Conservation (phyloP, 179 eudicot genomes). For the Beta lomatogona region DNA sequence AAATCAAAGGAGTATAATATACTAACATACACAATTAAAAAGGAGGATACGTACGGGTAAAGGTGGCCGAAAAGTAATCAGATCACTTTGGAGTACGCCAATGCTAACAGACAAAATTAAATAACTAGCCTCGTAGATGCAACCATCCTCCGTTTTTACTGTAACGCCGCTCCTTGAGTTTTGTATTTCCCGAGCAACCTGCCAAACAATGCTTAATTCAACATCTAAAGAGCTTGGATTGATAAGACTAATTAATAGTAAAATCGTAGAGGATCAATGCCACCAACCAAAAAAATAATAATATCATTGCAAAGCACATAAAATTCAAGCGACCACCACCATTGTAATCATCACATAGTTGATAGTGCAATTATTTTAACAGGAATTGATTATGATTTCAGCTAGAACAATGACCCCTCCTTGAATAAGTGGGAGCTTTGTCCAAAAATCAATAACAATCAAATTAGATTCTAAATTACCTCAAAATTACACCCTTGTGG, state of each 20-base stretch:
- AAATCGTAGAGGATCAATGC: not conserved
- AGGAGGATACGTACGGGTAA: conserved; percentile 65
- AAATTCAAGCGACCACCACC: conserved; percentile 5
- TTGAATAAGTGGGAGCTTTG: conserved; percentile 21
- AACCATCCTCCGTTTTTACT: conserved; percentile 80
- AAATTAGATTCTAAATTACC: conserved; percentile 15
- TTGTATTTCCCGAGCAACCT: conserved; percentile 86
- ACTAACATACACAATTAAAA: conserved; percentile 1
- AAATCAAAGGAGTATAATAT: not conserved
- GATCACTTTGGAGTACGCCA: conserved; percentile 91
- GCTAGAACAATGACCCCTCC: conserved; percentile 4
- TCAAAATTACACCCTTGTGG: not conserved
- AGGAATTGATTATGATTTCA: not conserved
- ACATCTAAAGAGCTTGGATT: not conserved
- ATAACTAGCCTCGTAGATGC: conserved; percentile 74
- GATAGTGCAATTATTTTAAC: conserved; percentile 1
- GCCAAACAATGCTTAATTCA: conserved; percentile 27
- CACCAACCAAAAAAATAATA: not conserved
- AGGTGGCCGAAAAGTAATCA: conserved; percentile 74
- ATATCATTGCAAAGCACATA: not conserved
- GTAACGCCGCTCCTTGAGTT: conserved; percentile 74
- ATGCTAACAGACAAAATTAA: conserved; percentile 81
- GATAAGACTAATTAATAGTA: not conserved
- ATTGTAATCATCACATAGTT: conserved; percentile 13
- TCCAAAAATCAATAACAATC: not conserved